Evolutionary conservation across 2,329 filamentous ascomycete genomes (phyloP), one percentile per base, ranked within the genome.

Genomic region (Aspergillus clavatus): DNA sequence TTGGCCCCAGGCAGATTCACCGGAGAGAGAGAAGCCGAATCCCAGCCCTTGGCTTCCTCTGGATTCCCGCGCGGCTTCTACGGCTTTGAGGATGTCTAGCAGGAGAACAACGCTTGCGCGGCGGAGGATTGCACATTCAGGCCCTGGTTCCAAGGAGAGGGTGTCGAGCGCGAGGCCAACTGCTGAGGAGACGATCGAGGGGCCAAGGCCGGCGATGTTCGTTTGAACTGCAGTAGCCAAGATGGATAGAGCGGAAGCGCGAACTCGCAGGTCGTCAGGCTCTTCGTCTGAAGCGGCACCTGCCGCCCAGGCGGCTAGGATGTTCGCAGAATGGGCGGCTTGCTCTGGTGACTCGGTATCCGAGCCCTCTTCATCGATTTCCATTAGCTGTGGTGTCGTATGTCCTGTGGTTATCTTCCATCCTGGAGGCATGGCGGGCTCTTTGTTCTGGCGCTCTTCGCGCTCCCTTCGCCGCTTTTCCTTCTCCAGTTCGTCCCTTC

Each of bases 171-270:
- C 66, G 14, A 72, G 58, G 6, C 71, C 68, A 5, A 72, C 57
- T 0, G 68, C 60, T 0, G 67, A 65, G 1, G 66, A 59, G 16
- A 65, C 46, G 4, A 70, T 56, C 2, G 52, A 50, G 4, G 62
- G 51, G 0, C 69, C 69, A 4, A 72, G 53, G 2, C 67, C 70
- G 11, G 57, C 45, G 37, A 71, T 57, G 43, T 71, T 72, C 5
- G 63, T 68, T 38, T 68, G 61, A 2, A 72, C 59, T 0, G 68
- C 68, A 1, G 65, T 67, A 3, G 67, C 68, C 4, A 72, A 60
- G 23, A 72, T 67, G 2, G 70, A 72, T 3, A 72, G 55, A 11
- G 70, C 70, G 1, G 70, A 72, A n/a, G 69, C 60, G 3, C 70
- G 63, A 1, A 65, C 56, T 10, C 70, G 69, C 1, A 72, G 59